Conservation (phyloP, 108 stramenopile genomes). For the Fistulifera solaris region DNA sequence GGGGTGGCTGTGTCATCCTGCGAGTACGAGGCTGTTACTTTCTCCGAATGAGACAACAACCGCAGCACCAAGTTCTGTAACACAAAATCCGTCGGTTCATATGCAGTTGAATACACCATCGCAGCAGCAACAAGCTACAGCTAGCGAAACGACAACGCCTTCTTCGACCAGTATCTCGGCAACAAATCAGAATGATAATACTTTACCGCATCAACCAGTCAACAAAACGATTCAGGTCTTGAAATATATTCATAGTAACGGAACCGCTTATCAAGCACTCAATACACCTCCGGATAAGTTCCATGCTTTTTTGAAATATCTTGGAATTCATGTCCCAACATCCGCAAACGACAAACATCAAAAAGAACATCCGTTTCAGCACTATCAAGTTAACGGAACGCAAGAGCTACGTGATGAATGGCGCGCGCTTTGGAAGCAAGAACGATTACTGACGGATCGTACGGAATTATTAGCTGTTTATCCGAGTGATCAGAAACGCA, state of each 20-base stretch:
- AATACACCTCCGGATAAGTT: constrained; percentile 11
- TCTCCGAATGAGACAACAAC: neutral
- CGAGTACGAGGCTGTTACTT: too few relatives aligned
- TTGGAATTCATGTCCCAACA: neutral
- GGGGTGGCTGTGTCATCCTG: too few relatives aligned
- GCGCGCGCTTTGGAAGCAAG: constrained; percentile 31
- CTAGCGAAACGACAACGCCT: neutral
- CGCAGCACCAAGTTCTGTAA: neutral
- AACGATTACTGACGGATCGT: constrained; percentile 36
- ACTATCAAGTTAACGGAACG: neutral
- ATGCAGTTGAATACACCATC: constrained; percentile 4
- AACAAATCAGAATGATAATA: too few relatives aligned
- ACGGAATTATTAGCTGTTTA: constrained; percentile 35
- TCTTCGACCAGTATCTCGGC: neutral
- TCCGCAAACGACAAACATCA: neutral
- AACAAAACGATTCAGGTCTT: neutral
- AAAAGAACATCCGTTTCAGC: neutral
- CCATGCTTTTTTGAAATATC: constrained; percentile 14
- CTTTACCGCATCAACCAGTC: neutral
- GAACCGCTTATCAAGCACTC: constrained; percentile 7
- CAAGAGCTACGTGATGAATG: constrained; percentile 12
- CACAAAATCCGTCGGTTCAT: neutral
- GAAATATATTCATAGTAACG: neutral
- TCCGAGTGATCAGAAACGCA: constrained; percentile 11
- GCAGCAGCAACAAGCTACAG: neutral